Conservation (phyloP, 2,329 filamentous ascomycete species). For the Aaosphaeria arxii region DNA sequence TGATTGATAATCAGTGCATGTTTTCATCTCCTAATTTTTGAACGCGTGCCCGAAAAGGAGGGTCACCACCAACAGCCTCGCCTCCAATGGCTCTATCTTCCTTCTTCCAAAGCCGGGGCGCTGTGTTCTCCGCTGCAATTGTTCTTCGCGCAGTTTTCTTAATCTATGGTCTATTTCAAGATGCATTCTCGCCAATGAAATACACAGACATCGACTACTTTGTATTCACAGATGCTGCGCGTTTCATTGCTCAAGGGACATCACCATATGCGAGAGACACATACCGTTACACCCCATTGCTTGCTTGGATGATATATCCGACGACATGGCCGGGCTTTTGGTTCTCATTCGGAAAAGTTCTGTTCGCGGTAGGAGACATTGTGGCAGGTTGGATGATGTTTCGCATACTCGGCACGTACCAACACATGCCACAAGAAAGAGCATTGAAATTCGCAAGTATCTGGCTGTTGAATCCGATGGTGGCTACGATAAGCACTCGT, state of each 20-base stretch:
- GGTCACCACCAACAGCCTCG: not conserved
- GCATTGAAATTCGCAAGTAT: constrained; percentile 78
- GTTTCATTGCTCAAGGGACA: constrained; percentile 63
- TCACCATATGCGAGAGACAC: constrained; percentile 89
- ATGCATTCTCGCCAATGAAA: constrained; percentile 86
- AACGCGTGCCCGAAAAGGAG: too few relatives aligned
- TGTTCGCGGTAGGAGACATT: constrained; percentile 83
- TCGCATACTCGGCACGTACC: constrained; percentile 47
- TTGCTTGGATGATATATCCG: constrained; percentile 87
- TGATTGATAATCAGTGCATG: too few relatives aligned
- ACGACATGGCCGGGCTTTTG: constrained; percentile 63
- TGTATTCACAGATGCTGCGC: constrained; percentile 94
- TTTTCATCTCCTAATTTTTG: too few relatives aligned
- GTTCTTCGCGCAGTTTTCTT: constrained; percentile 71
- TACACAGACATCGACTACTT: constrained; percentile 99
- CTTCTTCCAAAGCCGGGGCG: constrained; percentile 30
- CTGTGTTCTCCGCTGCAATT: constrained; percentile 47
- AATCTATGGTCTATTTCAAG: constrained; percentile 88
- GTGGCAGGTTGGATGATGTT: constrained; percentile 78
- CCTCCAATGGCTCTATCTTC: constrained; percentile 22
- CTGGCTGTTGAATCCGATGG: constrained; percentile 97
- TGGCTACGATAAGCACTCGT: constrained; percentile 91
- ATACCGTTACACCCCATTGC: constrained; percentile 91
- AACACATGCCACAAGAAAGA: constrained; percentile 30
- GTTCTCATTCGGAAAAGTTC: constrained; percentile 82